phyloP scores from a whole-genome alignment of 176 grass and related monocot species.

The Canna indica region DNA sequence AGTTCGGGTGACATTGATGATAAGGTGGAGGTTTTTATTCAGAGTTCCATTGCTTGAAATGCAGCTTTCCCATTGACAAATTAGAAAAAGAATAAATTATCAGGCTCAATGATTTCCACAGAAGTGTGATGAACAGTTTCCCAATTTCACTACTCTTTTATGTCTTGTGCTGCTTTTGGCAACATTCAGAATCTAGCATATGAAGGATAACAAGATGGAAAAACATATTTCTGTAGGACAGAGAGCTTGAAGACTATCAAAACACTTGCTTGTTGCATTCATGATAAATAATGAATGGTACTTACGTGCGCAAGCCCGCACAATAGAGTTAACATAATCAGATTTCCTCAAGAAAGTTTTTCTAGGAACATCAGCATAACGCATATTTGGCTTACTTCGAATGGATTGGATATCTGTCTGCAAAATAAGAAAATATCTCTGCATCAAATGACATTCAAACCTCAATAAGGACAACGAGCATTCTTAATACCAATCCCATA shows the following conservation, averaged over 20 bases:
- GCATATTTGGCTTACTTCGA: conserved; percentile 29
- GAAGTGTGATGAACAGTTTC: neutral
- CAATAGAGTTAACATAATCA: conserved; percentile 28
- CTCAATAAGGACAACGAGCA: neutral
- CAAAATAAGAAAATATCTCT: neutral
- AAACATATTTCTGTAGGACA: too few relatives aligned
- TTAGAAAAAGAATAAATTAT: too few relatives aligned
- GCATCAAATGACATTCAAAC: neutral
- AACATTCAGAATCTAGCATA: neutral
- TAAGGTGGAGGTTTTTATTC: too few relatives aligned
- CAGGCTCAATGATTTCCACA: neutral
- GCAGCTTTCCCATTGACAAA: too few relatives aligned
- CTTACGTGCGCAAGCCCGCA: conserved; percentile 36
- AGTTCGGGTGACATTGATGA: too few relatives aligned
- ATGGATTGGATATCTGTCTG: conserved; percentile 26
- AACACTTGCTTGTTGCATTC: neutral
- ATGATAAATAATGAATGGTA: neutral
- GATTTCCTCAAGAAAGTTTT: conserved; percentile 31
- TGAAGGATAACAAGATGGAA: too few relatives aligned
- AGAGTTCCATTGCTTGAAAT: too few relatives aligned
- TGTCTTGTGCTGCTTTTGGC: neutral
- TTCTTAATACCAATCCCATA: neutral
- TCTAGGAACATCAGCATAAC: conserved; percentile 17
- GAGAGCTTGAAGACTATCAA: too few relatives aligned
- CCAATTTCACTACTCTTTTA: neutral